These are phyloP conservation scores for Adansonia grandidieri DNA, from an alignment of 441 rosid genomes.

Conservation along the genomic window DNA sequence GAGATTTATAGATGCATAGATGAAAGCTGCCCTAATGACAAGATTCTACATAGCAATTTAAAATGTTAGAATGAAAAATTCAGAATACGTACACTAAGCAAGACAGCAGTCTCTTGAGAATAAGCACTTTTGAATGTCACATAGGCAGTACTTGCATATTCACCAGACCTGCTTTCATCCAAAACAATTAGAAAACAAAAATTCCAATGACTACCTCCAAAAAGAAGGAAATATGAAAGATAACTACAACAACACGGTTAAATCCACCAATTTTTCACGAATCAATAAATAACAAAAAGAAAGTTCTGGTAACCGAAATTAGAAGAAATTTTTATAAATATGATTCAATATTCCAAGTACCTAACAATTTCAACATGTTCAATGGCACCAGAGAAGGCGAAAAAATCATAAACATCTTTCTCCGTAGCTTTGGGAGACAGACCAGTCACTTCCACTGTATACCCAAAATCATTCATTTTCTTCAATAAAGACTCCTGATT, in stretches of 20 bases:
- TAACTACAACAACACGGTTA: not conserved
- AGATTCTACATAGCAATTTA: not conserved
- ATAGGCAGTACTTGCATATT: conserved; percentile 60
- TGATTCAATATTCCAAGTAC: conserved; percentile 32
- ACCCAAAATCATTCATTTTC: conserved; percentile 43
- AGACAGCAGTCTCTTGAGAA: conserved; percentile 74
- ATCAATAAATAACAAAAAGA: not conserved
- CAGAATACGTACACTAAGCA: conserved; percentile 58
- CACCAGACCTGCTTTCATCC: conserved; percentile 53
- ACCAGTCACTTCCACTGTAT: conserved; percentile 67
- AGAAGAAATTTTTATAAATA: no score
- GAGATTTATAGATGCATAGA: not conserved
- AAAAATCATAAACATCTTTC: conserved; percentile 67
- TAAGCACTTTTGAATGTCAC: conserved; percentile 73
- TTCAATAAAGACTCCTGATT: not conserved
- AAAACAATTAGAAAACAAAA: not conserved
- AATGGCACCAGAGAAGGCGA: conserved; percentile 73
- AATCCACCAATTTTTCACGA: not conserved
- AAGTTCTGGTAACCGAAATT: not conserved
- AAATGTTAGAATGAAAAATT: not conserved
- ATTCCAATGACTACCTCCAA: not conserved
- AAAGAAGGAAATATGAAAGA: not conserved
- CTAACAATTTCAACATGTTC: conserved; percentile 62
- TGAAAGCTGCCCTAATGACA: not conserved
- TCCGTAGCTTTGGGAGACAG: conserved; percentile 71